A percentile compares a stretch with the other conserved stretches of the same genome.
These are phyloP conservation scores for Penicillium aurantiogriseum DNA, from an alignment of 2,329 filamentous ascomycete species.

Conservation along the genomic window DNA sequence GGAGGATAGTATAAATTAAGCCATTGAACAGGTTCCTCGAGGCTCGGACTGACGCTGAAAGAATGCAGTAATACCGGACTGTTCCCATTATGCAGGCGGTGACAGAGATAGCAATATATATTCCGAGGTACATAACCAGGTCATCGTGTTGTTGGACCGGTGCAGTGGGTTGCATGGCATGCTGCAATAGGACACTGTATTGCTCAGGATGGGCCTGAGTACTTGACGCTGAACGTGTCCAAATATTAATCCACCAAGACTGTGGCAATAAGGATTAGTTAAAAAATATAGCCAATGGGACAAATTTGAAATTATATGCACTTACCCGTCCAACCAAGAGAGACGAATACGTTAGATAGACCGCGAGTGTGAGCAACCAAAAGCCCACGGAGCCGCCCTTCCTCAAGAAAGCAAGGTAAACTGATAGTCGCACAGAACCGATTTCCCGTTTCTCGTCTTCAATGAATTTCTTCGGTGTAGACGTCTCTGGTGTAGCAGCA, in stretches of 20 bases:
- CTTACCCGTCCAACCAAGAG: conserved; percentile 54
- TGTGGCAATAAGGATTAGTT: conserved; percentile 5
- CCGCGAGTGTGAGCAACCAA: conserved; percentile 56
- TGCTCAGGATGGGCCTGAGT: conserved; percentile 17
- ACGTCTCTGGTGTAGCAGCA: conserved; percentile 19
- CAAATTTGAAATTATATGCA: conserved; percentile 1
- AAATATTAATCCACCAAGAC: conserved; percentile 51
- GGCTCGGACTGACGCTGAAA: conserved; percentile 64
- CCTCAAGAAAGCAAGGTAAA: conserved; percentile 68
- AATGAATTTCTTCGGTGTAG: conserved; percentile 65
- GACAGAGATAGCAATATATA: conserved; percentile 65
- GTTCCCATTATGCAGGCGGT: conserved; percentile 60
- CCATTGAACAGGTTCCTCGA: conserved; percentile 66
- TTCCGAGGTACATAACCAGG: conserved; percentile 60
- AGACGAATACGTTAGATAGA: conserved; percentile 57
- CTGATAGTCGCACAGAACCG: conserved; percentile 64
- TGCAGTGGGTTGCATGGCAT: conserved; percentile 9
- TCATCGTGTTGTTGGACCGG: conserved; percentile 34
- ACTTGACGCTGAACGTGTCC: conserved; percentile 40
- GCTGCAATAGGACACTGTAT: conserved; percentile 16
- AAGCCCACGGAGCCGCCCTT: conserved; percentile 63
- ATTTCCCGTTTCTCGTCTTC: conserved; percentile 72
- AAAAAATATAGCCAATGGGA: neutral
- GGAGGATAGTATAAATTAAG: conserved; percentile 66
- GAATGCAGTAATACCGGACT: conserved; percentile 62